Evolutionary conservation across 345 rosid genomes (phyloP), one percentile per base, ranked within the genome.

Genomic region (Salix udensis): DNA sequence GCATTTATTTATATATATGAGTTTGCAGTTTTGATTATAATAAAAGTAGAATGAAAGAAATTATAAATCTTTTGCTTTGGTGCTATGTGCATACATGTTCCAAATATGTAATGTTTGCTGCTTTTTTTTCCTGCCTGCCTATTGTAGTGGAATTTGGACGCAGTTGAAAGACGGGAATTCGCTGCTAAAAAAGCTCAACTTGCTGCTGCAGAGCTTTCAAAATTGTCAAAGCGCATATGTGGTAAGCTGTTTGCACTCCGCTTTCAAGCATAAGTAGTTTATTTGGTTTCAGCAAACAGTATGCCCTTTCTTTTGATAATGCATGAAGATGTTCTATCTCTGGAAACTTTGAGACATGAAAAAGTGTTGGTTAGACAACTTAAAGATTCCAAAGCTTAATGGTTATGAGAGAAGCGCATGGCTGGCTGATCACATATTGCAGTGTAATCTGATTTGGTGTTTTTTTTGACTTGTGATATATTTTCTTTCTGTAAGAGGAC

Each of bases 141-240:
- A 62, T 76, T 77, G 50, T 76, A 92, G 97, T 94, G 98, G 98
- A 85, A 87, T 76, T 78, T 83, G 80, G 92, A 87, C 82, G 98
- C 87, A 14, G 89, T 92, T 71, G 94, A 92, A 82, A 87, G 76
- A 78, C 87, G 97, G 86, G 97, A 91, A 80, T 92, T 86, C 81
- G 97, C 97, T 40, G 96, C 91, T 52, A 94, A 92, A 76, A 90
- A 88, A 83, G 97, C 98, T 30, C 89, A 92, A 83, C 98, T 94
- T 77, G 98, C 93, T 31, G 91, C 97, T 12, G 98, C 97, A 16
- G 98, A 92, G 87, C 89, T 94, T 68, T 91, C 92, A 2, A 92
- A 94, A 77, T 78, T 94, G 30, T 92, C 97, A 40, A 85, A 88
- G 58, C 92, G 91, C 4, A 91, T 90, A 48, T 86, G 86, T 19